phyloP scores from a whole-genome alignment of 495 filamentous ascomycete genomes.

The Neurospora sp. region DNA sequence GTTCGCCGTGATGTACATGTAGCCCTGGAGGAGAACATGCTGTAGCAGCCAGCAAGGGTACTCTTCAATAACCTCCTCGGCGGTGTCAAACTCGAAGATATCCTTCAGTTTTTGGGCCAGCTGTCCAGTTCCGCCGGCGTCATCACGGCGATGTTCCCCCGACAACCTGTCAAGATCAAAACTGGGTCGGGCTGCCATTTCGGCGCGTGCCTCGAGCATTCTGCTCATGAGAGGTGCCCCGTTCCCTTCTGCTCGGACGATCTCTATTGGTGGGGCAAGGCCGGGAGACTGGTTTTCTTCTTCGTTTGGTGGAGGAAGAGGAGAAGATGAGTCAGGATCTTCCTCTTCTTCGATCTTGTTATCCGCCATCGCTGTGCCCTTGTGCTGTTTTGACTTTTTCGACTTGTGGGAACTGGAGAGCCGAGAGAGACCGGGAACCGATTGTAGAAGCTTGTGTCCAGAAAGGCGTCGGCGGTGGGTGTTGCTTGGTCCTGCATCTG shows the following conservation, averaged over 20 bases:
- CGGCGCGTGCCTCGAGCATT: slow-evolving; percentile 72
- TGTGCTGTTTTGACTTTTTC: slow-evolving; percentile 25
- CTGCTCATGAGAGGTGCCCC: slow-evolving; percentile 67
- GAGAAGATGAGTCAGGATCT: background rate
- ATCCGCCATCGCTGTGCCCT: slow-evolving; percentile 10
- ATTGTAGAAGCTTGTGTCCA: slow-evolving; percentile 37
- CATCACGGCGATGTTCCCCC: slow-evolving; percentile 17
- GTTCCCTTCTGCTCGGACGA: slow-evolving; percentile 22
- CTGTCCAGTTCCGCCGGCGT: slow-evolving; percentile 24
- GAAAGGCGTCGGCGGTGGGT: background rate
- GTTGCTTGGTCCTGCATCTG: background rate
- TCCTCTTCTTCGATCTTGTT: slow-evolving; percentile 14
- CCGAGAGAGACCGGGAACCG: slow-evolving; percentile 41
- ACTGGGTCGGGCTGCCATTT: slow-evolving; percentile 45
- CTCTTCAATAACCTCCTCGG: slow-evolving; percentile 84
- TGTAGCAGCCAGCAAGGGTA: slow-evolving; percentile 93
- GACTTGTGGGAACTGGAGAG: slow-evolving; percentile 25
- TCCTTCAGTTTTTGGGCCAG: slow-evolving; percentile 68
- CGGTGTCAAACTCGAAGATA: slow-evolving; percentile 75
- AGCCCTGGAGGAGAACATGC: slow-evolving; percentile 85
- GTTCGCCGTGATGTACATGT: slow-evolving; percentile 89
- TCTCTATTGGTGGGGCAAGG: slow-evolving; percentile 18
- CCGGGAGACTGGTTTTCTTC: background rate
- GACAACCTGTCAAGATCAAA: slow-evolving; percentile 38
- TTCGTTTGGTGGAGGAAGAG: background rate